phyloP scores from a whole-genome alignment of 1,284 basidiomycete species.

The Pseudozyma hubeiensis region DNA sequence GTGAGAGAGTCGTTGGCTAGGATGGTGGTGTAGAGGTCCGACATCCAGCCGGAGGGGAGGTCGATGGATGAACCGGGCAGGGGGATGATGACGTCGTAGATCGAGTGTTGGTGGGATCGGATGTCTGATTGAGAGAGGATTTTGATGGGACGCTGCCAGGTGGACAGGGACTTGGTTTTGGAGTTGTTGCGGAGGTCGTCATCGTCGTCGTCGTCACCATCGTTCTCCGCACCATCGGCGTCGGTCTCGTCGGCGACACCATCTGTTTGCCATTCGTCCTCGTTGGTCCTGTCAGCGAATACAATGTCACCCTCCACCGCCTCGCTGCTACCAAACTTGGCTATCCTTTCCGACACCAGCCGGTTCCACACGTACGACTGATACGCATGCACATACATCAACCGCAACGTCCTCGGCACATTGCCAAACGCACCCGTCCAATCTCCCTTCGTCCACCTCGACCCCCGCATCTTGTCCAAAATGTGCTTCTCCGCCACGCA shows the following conservation, averaged over 20 bases:
- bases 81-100: conserved; percentile 95
- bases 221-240: conserved; percentile 6
- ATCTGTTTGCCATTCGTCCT: conserved; percentile 18
- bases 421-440: conserved; percentile 52
- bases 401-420: conserved; percentile 77
- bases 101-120: conserved; percentile 75
- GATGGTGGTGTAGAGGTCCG: conserved; percentile 83
- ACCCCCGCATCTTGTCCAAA: conserved; percentile 81
- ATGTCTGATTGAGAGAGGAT: conserved; percentile 81
- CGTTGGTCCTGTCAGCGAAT: conserved; percentile 62
- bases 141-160: conserved; percentile 75
- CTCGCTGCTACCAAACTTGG: conserved; percentile 78
- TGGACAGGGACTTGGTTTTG: conserved; percentile 23
- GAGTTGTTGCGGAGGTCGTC: conserved; percentile 23
- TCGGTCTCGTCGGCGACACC: conserved; percentile 5
- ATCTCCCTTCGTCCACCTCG: conserved; percentile 46
- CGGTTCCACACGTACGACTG: conserved; percentile 99
- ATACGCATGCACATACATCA: conserved; percentile 99
- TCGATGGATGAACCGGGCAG: conserved; percentile 91
- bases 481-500: conserved; percentile 92
- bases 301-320: conserved; percentile 81
- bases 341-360: conserved; percentile 90
- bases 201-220: conserved; percentile 21
- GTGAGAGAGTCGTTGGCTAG: conserved; percentile 86
- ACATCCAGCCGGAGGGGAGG: conserved; percentile 84